Base-by-base conservation (phyloP, 495 filamentous ascomycete species). In the Penicillium crystallinum region DNA sequence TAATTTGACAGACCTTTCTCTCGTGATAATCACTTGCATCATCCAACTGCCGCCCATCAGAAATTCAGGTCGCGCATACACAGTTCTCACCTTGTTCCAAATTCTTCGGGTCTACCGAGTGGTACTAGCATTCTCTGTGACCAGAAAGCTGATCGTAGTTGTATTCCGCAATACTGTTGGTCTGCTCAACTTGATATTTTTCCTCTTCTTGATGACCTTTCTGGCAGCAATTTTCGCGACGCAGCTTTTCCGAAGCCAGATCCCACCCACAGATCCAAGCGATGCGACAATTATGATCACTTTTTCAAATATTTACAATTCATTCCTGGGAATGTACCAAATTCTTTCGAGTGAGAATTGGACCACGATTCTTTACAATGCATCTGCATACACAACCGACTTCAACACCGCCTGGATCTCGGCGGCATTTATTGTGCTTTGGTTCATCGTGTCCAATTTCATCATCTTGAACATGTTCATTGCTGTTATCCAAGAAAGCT, bases 401-500 rank as follows among this genome's bases (percentile, higher is more conserved):
- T 81, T 74, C 51, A 75, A 79, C 36, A 91, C 89, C 7, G 79
- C 86, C n/a, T 99, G 95, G 95, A 90, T 97, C 40, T 90, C 89
- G 11, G 92, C 95, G 33, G 79, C 88, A 3, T 99, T 99, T 63
- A 78, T 97, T 59, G 87, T 96, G 46, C 73, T 90, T 52, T 99
- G 93, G 93, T 97, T 96, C 65, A 91, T 96, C 55, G 79, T 99
- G 17, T 81, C 89, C 22, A 95, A 90, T 62, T 97, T 97, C 64
- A 96, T 99, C 73, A 81, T 97, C 39, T 75, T 99, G 76, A 99
- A 96, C 65, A 99, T 99, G 93, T 99, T 99, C 73, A 99, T 99
- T 88, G 93, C 93, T 72, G 93, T 99, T 72, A 97, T 99, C 52
- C 93, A 99, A 68, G 93, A 99, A 66, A 99, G 95, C 64, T 99